These are phyloP conservation scores for Penicillium sp. DNA, from an alignment of 2,329 filamentous ascomycete genomes.

Conservation along the genomic window DNA sequence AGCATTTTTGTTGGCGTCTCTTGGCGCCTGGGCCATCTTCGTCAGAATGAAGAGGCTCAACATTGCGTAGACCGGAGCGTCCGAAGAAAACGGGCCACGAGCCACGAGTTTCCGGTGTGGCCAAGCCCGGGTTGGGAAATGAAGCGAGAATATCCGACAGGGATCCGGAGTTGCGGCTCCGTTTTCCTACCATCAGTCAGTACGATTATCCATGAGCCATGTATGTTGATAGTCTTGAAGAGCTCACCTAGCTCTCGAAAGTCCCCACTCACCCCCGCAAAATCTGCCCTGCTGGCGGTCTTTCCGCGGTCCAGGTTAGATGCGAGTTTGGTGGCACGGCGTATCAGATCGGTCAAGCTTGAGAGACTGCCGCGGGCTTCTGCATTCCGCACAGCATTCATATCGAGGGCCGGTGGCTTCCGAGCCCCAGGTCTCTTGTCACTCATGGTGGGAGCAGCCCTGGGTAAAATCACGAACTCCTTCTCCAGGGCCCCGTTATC, in stretches of 20 bases:
- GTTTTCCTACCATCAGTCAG: constrained; percentile 19
- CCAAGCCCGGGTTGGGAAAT: constrained; percentile 59
- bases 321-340: constrained; percentile 79
- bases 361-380: constrained; percentile 87
- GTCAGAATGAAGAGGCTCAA: constrained; percentile 23
- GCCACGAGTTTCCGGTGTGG: constrained; percentile 43
- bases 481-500: constrained; percentile 22
- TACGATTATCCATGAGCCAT: not conserved
- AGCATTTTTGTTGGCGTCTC: constrained; percentile 62
- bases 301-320: constrained; percentile 82
- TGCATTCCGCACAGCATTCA: constrained; percentile 75
- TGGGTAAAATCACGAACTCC: constrained; percentile 25
- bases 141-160: constrained; percentile 64
- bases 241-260: constrained; percentile 29
- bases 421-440: constrained; percentile 38
- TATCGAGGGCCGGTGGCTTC: constrained; percentile 70
- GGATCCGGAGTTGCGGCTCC: constrained; percentile 49
- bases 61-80: constrained; percentile 35
- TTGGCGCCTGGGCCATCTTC: constrained; percentile 24
- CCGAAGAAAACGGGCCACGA: constrained; percentile 42
- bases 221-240: not conserved
- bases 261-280: constrained; percentile 37
- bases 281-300: constrained; percentile 58
- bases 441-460: constrained; percentile 38
- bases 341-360: constrained; percentile 86